Evolutionary conservation across 768 basidiomycete genomes (phyloP).

Genomic region (Naganishia kalamii): DNA sequence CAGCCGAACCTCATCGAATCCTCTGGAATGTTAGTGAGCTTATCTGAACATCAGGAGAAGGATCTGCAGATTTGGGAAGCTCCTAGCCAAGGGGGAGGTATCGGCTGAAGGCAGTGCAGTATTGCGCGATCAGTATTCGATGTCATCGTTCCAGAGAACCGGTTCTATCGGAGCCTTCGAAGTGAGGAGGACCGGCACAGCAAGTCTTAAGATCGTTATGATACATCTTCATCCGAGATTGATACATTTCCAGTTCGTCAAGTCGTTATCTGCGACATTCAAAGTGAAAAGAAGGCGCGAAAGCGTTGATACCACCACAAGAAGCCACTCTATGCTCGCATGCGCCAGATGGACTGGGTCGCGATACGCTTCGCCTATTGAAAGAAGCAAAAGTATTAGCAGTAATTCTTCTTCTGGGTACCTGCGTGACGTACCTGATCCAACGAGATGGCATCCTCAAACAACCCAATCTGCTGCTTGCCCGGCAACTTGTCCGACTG

Average conservation of each 20-base stretch:
- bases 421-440: constrained; percentile 63
- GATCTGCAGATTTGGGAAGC: too few species aligned
- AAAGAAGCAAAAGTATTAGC: not conserved
- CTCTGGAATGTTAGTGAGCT: too few species aligned
- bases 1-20: too few species aligned
- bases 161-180: too few species aligned
- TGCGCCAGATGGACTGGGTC: constrained; percentile 25
- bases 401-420: not conserved
- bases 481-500: constrained; percentile 45
- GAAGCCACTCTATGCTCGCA: constrained; percentile 15
- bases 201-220: too few species aligned
- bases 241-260: not conserved
- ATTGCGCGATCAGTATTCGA: too few species aligned
- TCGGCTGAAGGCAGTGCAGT: too few species aligned
- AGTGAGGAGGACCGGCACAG: too few species aligned
- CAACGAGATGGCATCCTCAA: constrained; percentile 77
- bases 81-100: too few species aligned
- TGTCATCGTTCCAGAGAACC: too few species aligned
- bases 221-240: too few species aligned
- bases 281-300: not conserved
- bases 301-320: not conserved
- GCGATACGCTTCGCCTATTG: constrained; percentile 25
- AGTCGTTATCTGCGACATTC: not conserved
- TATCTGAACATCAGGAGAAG: too few species aligned
- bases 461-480: constrained; percentile 66